Evolutionary conservation across 2,329 filamentous ascomycete genomes (phyloP), one percentile per base, ranked within the genome.

Genomic region (Anthostomella pinea): DNA sequence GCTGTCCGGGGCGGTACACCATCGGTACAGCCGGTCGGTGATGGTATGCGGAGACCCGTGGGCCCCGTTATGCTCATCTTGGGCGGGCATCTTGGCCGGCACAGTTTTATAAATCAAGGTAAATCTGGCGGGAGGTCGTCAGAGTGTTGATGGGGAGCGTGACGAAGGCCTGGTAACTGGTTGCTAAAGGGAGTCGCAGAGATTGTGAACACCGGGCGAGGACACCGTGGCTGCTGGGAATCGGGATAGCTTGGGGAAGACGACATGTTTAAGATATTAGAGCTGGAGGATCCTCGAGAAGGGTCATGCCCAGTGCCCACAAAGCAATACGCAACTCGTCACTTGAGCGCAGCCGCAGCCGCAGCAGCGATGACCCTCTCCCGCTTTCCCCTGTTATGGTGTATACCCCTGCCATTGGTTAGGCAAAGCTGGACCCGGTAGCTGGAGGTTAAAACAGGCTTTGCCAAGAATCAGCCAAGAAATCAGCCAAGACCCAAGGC

Each of bases 1-100:
- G 13, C 71, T 82, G 21, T 72, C 63, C 11, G 58, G 47, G 9
- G 61, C 67, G 18, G 65, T 70, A 53, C 79, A 83, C 8, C 81
- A 60, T 16, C 69, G 58, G 41, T 70, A 64, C 7, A 82, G 58
- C 9, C 63, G 62, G 13, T 72, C 64, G 6, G 67, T 63, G 21
- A 77, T 57, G 48, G 65, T 67, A 17, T 35, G 44, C 4, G 29
- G 33, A 11, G 53, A 47, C 11, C 41, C 41, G 7, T 38, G 25
- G 14, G 38, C 25, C 33, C 22, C 20, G 9, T 34, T 20, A n/a
- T n/a, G n/a, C 3, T 31, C 27, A 14, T 40, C 26, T 36, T 36
- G 36, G 13, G 15, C 30, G 6, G 3, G 6, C 5, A 31, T 15
- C 6, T n/a, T 30, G 14, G 30, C 16, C n/a, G n/a, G n/a, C n/a